Evolutionary conservation across 768 basidiomycete genomes (phyloP), one percentile per base, ranked within the genome.

Genomic region (Rhodocollybia butyracea): DNA sequence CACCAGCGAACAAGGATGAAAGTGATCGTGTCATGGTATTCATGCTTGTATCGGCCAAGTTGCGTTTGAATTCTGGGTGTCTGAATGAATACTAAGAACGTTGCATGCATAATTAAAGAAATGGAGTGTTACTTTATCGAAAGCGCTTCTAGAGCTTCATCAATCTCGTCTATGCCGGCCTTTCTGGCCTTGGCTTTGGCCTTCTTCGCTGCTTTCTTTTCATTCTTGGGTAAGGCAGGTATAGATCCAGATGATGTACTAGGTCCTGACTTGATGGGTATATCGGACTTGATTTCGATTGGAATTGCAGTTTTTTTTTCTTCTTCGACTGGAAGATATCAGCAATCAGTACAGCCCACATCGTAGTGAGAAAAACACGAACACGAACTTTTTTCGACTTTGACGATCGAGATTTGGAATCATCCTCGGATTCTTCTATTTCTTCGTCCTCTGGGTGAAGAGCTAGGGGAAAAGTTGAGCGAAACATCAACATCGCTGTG

Each of bases 111-210:
- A 15, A 8, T 19, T n/a, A 4, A 51, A 5, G 19, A 11, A 45
- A 17, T 15, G 15, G 24, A 22, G 38, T 69, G 76, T 38, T 67
- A 90, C 89, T 91, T 87, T 46, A 85, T 58, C 1, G 88, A 85
- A n/a, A 98, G 76, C 63, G 97, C 93, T 1, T 86, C 88, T 10
- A 98, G 75, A 0, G 86, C 94, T 52, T 82, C 76, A 61, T 97
- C 94, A 26, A 98, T 73, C 59, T 98, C 93, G 62, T 94, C 89
- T 53, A 76, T 69, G 13, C 79, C 83, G 0, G 79, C 80, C 48
- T 83, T 86, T 69, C 83, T 85, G 53, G 79, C 83, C 65, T 86
- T 89, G 4, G 74, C 78, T 60, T 83, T 83, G 1, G 79, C 82
- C 64, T 85, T 84, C 69, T 87, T 87, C 22, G 76, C 69, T 3